Percentiles rank a stretch among this genome's conserved stretches.
These are phyloP conservation scores for Boletus nobilissimus DNA, from an alignment of 1,284 basidiomycete genomes.

Conservation along the genomic window DNA sequence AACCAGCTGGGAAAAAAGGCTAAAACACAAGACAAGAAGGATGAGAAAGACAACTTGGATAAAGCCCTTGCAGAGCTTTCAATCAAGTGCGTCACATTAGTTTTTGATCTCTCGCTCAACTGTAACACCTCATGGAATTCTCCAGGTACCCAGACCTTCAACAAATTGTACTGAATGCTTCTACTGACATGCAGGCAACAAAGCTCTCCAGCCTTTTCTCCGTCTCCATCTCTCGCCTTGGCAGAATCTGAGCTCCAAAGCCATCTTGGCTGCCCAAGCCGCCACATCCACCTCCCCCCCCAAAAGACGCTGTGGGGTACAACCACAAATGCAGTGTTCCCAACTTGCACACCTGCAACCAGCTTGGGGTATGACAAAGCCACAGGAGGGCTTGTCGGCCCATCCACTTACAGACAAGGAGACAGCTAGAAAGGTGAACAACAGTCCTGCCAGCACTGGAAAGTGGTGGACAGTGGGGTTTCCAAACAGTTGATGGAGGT, in stretches of 20 bases:
- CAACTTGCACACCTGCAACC: slow-evolving; percentile 70
- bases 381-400: slow-evolving; percentile 77
- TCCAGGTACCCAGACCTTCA: slow-evolving; percentile 67
- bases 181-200: slow-evolving; percentile 26
- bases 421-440: slow-evolving; percentile 53
- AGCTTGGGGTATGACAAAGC: slow-evolving; percentile 70
- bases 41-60: slow-evolving; percentile 83
- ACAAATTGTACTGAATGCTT: slow-evolving; percentile 43
- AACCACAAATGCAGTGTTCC: slow-evolving; percentile 57
- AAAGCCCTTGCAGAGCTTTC: slow-evolving; percentile 84
- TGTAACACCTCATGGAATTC: slow-evolving; percentile 19
- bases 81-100: slow-evolving; percentile 63
- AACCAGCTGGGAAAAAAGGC: slow-evolving; percentile 63
- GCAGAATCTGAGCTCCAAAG: slow-evolving; percentile 87
- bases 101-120: not conserved
- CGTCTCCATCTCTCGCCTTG: slow-evolving; percentile 82
- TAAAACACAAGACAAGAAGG: slow-evolving; percentile 66
- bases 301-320: slow-evolving; percentile 44
- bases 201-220: slow-evolving; percentile 71
- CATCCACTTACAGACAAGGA: slow-evolving; percentile 68
- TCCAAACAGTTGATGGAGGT: slow-evolving; percentile 16
- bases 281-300: slow-evolving; percentile 45
- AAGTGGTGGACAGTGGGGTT: slow-evolving; percentile 89
- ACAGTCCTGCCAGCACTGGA: slow-evolving; percentile 62
- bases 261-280: slow-evolving; percentile 70